Base-by-base conservation (phyloP, 1,139 yeast genomes). In the Hemisphaericaspora xylofermentans region DNA sequence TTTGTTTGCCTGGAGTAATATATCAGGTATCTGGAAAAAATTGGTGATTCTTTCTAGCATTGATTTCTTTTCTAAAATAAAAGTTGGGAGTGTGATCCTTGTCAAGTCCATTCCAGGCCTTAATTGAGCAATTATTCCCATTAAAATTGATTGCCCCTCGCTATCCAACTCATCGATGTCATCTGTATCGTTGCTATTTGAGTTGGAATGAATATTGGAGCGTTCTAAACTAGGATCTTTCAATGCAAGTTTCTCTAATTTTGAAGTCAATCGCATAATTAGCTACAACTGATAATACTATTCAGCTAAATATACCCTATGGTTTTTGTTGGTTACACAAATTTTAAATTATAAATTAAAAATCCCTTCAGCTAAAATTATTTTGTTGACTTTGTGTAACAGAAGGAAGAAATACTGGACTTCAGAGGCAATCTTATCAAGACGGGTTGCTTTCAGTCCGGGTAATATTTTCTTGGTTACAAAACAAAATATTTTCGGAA, bases 11-110 rank as follows among this genome's bases (percentile, higher is more conserved):
- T 77, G 76, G 5, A 88, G 60, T 33, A 91, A 63, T 24, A 89
- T 66, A 30, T 80, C 79, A 0, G 98, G 98, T 51, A 83, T 94
- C 55, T 84, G 88, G 52, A 91, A 76, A 58, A 82, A 87, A 62
- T 93, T 93, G 9, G 98, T 87, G 50, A 93, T 88, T 58, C 98
- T 80, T 61, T 93, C 98, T 41, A 93, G 71, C 98, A 93, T 91
- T 3, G 96, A 87, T 64, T 91, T 93, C 60, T 95, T 85, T 63
- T 93, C 98, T 40, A 93, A 73, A 41, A 93, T 88, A 55, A 93
- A 93, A 0, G 98, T 93, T 2, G 98, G 98, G 40, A 93, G 73
- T 0, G 98, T 91, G 51, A 93, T 93, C 54, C 89, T 78, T 0
- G 96, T 75, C 47, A 93, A 72, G 58, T 93, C 98, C 48, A 88